Base-by-base conservation (phyloP, 164 flowering plant species). In the Kingdonia uniflora region DNA sequence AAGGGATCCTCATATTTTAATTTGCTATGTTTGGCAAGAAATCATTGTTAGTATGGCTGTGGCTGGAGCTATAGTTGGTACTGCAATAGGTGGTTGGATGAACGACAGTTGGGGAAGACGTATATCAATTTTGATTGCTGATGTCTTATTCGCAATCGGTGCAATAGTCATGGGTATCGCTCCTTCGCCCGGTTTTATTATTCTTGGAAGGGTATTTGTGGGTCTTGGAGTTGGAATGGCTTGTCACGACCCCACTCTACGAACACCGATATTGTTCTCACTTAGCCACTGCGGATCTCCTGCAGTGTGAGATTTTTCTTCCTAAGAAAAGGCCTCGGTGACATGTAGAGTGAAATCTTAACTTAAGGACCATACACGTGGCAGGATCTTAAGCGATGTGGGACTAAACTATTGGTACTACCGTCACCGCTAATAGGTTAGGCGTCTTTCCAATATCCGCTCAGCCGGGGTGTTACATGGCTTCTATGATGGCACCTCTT, bases 161-260 rank as follows among this genome's bases (percentile, higher is more conserved):
- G 76, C 89, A 2, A 64, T 76, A 0, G 14, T 78, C 67, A 82
- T 82, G 89, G 83, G 80, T 6, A 17, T 75, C 46, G 77, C 89
- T 44, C 76, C 68, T 0, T 64, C 52, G 54, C 82, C 85, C 0
- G 39, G 58, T 41, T 24, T 68, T 10, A 71, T 80, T 67, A 80
- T 82, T 48, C 19, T 66, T 35, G 89, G 85, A 5, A 72, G 83
- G 1, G 39, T 75, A 21, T 69, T 82, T 22, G 80, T 80, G 0
- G 85, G 85, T 19, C 64, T 82, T 5, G 85, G 85, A 1, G 90
- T 83, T 4, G 84, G 86, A 54, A 77, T 83, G 79, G 81, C n/a
- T n/a, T n/a, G n/a, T n/a, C n/a, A n/a, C n/a, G n/a, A n/a, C n/a
- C n/a, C n/a, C n/a, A n/a, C n/a, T n/a, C n/a, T n/a, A n/a, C n/a